A percentile compares a stretch with the other conserved stretches of the same genome.
Evolutionary conservation across 176 grass and related monocot genomes (phyloP).

Genomic region (Echinochloa phyllopogon): DNA sequence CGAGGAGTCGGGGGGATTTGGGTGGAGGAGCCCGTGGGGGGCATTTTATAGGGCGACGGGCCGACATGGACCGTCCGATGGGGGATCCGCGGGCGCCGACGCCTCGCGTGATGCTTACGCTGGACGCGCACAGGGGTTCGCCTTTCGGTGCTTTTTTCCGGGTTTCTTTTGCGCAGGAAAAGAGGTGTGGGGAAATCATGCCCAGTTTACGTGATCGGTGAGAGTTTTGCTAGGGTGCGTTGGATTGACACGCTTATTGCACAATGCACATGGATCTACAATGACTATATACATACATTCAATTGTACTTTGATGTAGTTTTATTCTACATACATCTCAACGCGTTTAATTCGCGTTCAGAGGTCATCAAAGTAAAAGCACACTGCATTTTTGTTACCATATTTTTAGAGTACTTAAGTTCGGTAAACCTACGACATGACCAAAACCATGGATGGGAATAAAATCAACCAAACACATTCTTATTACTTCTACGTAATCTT

Average conservation of each 20-base stretch:
- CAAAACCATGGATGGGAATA: no score
- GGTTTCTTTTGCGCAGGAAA: conserved; percentile 5
- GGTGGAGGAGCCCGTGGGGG: conserved; percentile 1
- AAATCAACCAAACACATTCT: no score
- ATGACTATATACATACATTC: no score
- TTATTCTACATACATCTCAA: background rate
- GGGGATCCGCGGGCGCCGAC: conserved; percentile 32
- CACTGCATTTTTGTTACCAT: no score
- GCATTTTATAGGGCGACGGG: conserved; percentile 22
- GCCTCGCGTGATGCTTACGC: conserved; percentile 70
- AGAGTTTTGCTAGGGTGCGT: no score
- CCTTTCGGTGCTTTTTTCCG: conserved; percentile 56
- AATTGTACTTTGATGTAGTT: background rate
- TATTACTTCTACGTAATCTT: no score
- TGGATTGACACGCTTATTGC: background rate
- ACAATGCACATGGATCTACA: background rate
- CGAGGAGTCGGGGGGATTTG: conserved; percentile 44
- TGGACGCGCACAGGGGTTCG: conserved; percentile 51
- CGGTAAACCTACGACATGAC: no score
- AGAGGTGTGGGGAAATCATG: background rate
- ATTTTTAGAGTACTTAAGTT: no score
- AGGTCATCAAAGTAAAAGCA: no score
- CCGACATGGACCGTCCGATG: conserved; percentile 37
- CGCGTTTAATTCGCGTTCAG: no score
- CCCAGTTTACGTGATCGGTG: background rate